A percentile compares a stretch with the other conserved stretches of the same genome.
Evolutionary conservation across 2,329 filamentous ascomycete genomes (phyloP).

Genomic region (Trichoderma citrinoviride): DNA sequence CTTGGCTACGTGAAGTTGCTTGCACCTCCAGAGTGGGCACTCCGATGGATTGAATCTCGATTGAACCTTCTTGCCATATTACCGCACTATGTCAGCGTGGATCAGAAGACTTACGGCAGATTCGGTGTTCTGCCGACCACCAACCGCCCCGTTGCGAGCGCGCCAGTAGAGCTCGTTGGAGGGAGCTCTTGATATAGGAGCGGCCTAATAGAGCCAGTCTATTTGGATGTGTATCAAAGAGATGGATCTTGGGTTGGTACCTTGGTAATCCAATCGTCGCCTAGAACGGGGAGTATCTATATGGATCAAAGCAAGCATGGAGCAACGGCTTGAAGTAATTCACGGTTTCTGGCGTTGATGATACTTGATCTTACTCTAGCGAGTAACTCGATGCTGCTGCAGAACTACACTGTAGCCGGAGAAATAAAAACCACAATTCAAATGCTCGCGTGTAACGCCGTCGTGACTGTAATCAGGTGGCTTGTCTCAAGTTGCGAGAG

Average conservation of each 20-base stretch:
- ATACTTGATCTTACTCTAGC: neutral
- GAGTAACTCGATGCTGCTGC: neutral
- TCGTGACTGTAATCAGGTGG: neutral
- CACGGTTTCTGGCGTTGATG: neutral
- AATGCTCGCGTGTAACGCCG: neutral
- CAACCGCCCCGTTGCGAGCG: constrained; percentile 39
- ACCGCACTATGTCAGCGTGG: constrained; percentile 89
- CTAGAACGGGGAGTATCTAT: neutral
- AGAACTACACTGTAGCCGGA: neutral
- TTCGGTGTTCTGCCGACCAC: constrained; percentile 79
- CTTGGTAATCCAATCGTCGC: neutral
- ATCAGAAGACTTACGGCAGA: constrained; percentile 92
- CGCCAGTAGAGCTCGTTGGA: constrained; percentile 58
- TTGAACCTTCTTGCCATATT: constrained; percentile 79
- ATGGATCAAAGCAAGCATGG: neutral
- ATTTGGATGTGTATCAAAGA: constrained; percentile 3
- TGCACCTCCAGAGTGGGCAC: constrained; percentile 80
- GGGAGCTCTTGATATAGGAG: constrained; percentile 26
- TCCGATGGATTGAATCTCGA: constrained; percentile 86
- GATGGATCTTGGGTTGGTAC: neutral
- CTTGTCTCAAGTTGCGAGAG: neutral
- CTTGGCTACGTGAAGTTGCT: constrained; percentile 86
- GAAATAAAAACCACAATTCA: neutral
- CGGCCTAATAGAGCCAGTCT: neutral
- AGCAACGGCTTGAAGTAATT: neutral